Evolutionary conservation across 768 basidiomycete genomes (phyloP), one percentile per base, ranked within the genome.

Genomic region (Lentinus tigrinus): DNA sequence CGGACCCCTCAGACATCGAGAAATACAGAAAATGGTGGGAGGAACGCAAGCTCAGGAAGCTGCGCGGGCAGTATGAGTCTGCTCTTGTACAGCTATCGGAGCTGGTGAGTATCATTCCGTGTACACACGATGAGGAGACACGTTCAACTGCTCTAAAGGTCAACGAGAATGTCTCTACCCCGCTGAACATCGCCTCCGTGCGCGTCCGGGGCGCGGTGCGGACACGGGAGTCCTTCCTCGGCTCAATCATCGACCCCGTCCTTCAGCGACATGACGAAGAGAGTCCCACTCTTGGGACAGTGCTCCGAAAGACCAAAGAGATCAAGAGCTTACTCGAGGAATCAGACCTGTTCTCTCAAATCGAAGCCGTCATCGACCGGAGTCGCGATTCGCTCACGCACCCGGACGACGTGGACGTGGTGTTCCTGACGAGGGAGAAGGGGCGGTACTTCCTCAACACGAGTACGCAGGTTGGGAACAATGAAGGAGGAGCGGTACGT

Each of bases 401-500:
- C 47, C 70, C 73, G 10, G 81, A 79, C 9, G 89, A 91, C 61
- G 82, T 95, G 11, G 93, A 97, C 65, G 70, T 98, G 37, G 81
- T 95, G 2, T 85, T 96, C 72, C 81, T 82, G 58, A 81, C 92
- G 3, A 77, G 81, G 39, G 95, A 98, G 71, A 83, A 82, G 55
- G 85, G 91, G 5, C 77, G 91, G 37, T 84, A 87, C 63, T 93
- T 81, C 64, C 65, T 95, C 7, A 91, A 89, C 62, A 91, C 87
- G 3, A 81, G 91, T 4, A 98, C 95, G 3, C 95, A 98, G 67
- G 77, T 98, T 6, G 96, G 97, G 3, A 94, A 96, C 58, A 89
- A 87, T 49, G 97, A 98, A 71, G 96, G 92, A 11, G 94, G 77
- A 54, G 94, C 93, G n/a, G 95, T 94, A 68, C 69, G 92, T 81